These are phyloP conservation scores for Sporothrix curviconia DNA, from an alignment of 2,329 filamentous ascomycete species.

Conservation along the genomic window DNA sequence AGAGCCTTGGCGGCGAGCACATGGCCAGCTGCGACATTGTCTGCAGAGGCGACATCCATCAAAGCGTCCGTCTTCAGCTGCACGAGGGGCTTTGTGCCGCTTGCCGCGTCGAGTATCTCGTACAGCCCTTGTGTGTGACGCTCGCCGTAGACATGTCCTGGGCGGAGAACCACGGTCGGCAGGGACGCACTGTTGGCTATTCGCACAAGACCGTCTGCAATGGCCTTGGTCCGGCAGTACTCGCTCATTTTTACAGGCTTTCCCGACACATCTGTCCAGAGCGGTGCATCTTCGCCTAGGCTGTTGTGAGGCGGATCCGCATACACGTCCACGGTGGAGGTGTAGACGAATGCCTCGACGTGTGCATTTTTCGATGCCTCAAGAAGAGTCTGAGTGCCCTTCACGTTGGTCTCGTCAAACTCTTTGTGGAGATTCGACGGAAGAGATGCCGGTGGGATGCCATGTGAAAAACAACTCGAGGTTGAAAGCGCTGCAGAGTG, in stretches of 20 bases:
- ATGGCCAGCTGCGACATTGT: conserved; percentile 25
- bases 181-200: conserved; percentile 24
- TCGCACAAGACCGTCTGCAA: conserved; percentile 27
- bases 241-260: conserved; percentile 12
- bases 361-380: conserved; percentile 18
- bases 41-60: conserved; percentile 25
- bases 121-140: conserved; percentile 25
- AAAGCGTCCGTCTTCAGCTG: conserved; percentile 19
- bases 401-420: conserved; percentile 26
- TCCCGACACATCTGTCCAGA: conserved; percentile 18
- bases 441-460: conserved; percentile 26
- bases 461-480: conserved; percentile 28
- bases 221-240: conserved; percentile 29
- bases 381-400: conserved; percentile 27
- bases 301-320: conserved; percentile 22
- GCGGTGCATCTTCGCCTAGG: conserved; percentile 22
- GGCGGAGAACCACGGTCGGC: conserved; percentile 24
- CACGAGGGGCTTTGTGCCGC: conserved; percentile 10
- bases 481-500: conserved; percentile 22
- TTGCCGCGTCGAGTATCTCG: conserved; percentile 21
- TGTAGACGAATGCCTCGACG: conserved; percentile 28
- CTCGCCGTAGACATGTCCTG: conserved; percentile 30
- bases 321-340: conserved; percentile 27
- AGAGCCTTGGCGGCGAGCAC: conserved; percentile 26
- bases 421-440: conserved; percentile 18